Evolutionary conservation across 2,329 filamentous ascomycete species (phyloP).

Genomic region (Sporothrix schenckii): DNA sequence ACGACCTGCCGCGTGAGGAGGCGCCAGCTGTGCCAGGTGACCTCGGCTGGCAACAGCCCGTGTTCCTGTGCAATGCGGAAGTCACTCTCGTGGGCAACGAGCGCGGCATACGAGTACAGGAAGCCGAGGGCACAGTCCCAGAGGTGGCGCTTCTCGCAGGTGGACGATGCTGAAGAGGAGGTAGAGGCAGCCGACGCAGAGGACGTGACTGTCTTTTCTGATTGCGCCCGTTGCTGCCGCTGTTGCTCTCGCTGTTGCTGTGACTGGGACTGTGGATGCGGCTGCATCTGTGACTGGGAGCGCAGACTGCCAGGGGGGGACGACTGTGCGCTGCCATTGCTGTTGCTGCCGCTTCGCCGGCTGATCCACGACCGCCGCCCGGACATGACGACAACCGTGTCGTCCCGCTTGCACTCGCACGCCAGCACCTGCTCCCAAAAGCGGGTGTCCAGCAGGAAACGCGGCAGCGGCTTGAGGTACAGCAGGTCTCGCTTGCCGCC

Average conservation of each 20-base stretch:
- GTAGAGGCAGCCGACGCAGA: not conserved
- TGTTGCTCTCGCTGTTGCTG: not conserved
- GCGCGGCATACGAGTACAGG: slow-evolving; percentile 45
- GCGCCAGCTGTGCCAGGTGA: slow-evolving; percentile 49
- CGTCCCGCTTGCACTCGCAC: slow-evolving; percentile 29
- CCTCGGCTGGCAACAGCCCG: slow-evolving; percentile 43
- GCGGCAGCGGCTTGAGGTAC: slow-evolving; percentile 45
- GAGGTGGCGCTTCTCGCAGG: slow-evolving; percentile 35
- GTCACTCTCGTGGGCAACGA: slow-evolving; percentile 47
- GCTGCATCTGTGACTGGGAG: not conserved
- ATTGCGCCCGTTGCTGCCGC: not conserved
- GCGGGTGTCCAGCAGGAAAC: slow-evolving; percentile 42
- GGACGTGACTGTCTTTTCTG: not conserved
- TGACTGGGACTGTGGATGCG: not conserved
- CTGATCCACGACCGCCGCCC: not conserved
- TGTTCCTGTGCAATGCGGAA: slow-evolving; percentile 45
- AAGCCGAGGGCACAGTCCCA: slow-evolving; percentile 45
- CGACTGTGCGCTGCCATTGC: slow-evolving; percentile 1
- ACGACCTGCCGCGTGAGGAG: slow-evolving; percentile 42
- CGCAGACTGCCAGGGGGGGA: not conserved
- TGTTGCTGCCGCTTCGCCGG: not conserved
- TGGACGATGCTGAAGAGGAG: not conserved
- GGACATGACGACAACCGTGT: not conserved
- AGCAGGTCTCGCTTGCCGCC: slow-evolving; percentile 37
- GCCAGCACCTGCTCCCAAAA: slow-evolving; percentile 40